These are phyloP conservation scores for Backusella morwellensis DNA, from an alignment of 192 early-diverging fungal species.

Conservation along the genomic window DNA sequence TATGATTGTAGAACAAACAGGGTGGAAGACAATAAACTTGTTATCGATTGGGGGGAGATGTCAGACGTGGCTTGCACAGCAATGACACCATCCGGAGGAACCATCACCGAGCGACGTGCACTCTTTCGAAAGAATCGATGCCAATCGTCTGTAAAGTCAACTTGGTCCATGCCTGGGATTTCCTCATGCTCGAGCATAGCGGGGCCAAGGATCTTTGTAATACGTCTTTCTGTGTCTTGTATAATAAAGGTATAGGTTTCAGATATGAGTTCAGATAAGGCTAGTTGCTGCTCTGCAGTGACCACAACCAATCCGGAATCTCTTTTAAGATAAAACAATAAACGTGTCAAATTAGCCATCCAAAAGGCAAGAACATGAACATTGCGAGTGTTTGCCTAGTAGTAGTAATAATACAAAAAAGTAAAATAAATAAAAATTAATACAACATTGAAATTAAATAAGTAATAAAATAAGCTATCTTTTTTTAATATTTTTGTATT, in stretches of 20 bases:
- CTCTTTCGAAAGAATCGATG: conserved; percentile 49
- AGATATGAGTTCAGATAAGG: conserved; percentile 75
- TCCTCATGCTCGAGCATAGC: conserved; percentile 71
- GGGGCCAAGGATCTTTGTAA: conserved; percentile 56
- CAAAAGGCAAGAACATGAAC: conserved; percentile 72
- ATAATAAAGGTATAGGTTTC: conserved; percentile 68
- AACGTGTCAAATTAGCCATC: conserved; percentile 81
- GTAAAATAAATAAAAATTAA: neutral
- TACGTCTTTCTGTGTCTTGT: conserved; percentile 62
- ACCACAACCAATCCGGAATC: conserved; percentile 71
- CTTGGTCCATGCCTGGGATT: conserved; percentile 68
- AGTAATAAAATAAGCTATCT: neutral
- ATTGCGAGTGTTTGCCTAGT: conserved; percentile 52
- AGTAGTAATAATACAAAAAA: neutral
- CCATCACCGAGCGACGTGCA: neutral
- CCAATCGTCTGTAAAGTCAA: conserved; percentile 61
- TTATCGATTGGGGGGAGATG: conserved; percentile 71
- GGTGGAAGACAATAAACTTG: conserved; percentile 67
- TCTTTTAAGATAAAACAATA: conserved; percentile 86
- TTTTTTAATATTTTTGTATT: neutral
- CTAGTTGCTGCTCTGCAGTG: conserved; percentile 70
- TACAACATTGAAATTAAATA: conserved; percentile 5
- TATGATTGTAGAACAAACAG: conserved; percentile 69
- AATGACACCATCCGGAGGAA: neutral
- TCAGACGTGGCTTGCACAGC: neutral